Evolutionary conservation across 257 asterid genomes (phyloP), one percentile per base, ranked within the genome.

Genomic region (Przewalskia tangutica): DNA sequence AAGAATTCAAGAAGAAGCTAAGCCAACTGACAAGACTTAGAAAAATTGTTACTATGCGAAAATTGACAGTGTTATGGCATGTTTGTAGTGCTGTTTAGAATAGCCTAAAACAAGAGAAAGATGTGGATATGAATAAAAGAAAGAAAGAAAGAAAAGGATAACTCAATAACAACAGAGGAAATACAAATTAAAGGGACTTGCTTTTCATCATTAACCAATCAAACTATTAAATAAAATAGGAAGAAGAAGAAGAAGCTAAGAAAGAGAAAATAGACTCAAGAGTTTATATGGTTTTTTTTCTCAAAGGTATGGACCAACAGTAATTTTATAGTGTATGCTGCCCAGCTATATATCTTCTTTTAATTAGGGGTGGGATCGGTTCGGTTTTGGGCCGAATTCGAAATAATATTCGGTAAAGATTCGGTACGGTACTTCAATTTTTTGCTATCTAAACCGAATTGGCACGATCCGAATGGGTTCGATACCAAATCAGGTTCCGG

Each of bases 181-280:
- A 77, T 55, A 50, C 20, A 44, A 70, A 70, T 70, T 70, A 70
- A 67, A 84, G 27, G 82, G 56, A 75, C 59, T 79, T 84, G 80
- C 34, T 83, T 80, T 84, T 82, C 86, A 85, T 85, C 60, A 88
- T 85, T 83, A 80, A 63, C 85, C 84, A 85, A 85, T 87, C 90
- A 84, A 70, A 71, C 77, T 63, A 16, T 12, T 11, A 38, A 62
- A 85, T 60, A 64, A 81, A 83, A 81, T 60, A 58, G 83, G 80
- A 80, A 62, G 46, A 42, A 42, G 71, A 82, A 13, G 48, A 51
- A 68, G 54, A 34, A 60, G 38, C 34, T 59, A 59, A 18, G 65
- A 64, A 34, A 65, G 73, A 65, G 73, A 65, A 73, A 27, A 27
- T 38, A 54, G 67, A 73, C 60, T 48, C 60, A 63, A 59, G 60